Evolutionary conservation across 768 basidiomycete species (phyloP).

Genomic region (Phlebiopsis flavidoalba): DNA sequence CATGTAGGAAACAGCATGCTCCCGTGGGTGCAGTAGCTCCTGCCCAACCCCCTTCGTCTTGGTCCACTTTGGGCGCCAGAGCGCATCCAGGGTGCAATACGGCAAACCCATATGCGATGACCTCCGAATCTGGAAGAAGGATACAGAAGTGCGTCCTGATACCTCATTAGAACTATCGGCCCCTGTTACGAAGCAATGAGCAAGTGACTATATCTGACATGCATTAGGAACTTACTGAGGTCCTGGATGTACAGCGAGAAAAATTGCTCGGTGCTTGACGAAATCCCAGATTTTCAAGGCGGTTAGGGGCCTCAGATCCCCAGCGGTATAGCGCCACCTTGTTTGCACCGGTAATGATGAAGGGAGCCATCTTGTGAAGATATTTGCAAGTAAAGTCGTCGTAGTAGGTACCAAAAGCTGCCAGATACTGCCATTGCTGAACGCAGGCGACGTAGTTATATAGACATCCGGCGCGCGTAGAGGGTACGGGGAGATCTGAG

Average conservation of each 20-base stretch:
- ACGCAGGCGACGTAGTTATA: too few relatives aligned
- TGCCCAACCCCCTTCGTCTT: slow-evolving; percentile 10
- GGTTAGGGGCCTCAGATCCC: neutral
- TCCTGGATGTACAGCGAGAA: slow-evolving; percentile 49
- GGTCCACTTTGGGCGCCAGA: slow-evolving; percentile 25
- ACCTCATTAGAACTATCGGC: slow-evolving; percentile 24
- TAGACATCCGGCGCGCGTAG: too few relatives aligned
- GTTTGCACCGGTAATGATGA: neutral
- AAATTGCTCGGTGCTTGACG: slow-evolving; percentile 35
- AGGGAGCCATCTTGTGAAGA: neutral
- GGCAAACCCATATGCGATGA: slow-evolving; percentile 56
- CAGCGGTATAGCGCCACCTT: neutral
- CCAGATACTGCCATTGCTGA: neutral
- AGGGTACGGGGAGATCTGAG: too few relatives aligned
- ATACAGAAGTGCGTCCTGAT: slow-evolving; percentile 28
- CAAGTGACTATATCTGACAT: neutral
- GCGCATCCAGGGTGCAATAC: slow-evolving; percentile 38
- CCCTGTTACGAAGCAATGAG: slow-evolving; percentile 17
- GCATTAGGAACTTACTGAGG: slow-evolving; percentile 30
- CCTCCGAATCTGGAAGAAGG: slow-evolving; percentile 43
- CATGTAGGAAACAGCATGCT: slow-evolving; percentile 50
- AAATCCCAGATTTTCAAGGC: neutral
- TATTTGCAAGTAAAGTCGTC: neutral
- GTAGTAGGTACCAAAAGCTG: neutral
- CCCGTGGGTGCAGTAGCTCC: slow-evolving; percentile 54